A percentile compares a stretch with the other conserved stretches of the same genome.
phyloP scores from a whole-genome alignment of 2,329 filamentous ascomycete species.

The Scopulariopsis brevicaulis region DNA sequence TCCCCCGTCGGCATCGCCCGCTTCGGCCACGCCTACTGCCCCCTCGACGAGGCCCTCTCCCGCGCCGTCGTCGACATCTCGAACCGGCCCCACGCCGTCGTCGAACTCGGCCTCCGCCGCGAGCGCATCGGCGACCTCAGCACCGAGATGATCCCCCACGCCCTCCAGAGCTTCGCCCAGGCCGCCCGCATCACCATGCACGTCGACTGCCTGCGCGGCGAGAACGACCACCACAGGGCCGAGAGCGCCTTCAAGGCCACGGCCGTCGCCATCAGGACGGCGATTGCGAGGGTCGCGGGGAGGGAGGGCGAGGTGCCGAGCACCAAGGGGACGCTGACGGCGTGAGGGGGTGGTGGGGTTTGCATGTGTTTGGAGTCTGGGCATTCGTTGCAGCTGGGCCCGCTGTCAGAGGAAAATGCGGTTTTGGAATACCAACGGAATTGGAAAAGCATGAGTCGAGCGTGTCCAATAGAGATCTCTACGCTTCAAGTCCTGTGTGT shows the following conservation, averaged over 20 bases:
- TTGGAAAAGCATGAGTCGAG: neutral
- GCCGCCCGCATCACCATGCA: slow-evolving; percentile 86
- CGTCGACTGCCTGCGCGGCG: slow-evolving; percentile 80
- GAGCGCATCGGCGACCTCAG: slow-evolving; percentile 92
- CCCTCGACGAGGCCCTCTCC: slow-evolving; percentile 89
- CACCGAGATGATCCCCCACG: slow-evolving; percentile 96
- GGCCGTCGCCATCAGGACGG: slow-evolving; percentile 72
- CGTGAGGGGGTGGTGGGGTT: slow-evolving; percentile 11
- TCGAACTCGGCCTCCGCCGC: slow-evolving; percentile 63
- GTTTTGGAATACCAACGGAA: neutral
- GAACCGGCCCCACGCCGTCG: slow-evolving; percentile 77
- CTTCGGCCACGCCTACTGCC: slow-evolving; percentile 85
- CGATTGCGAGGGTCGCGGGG: slow-evolving; percentile 62
- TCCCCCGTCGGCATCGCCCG: slow-evolving; percentile 71
- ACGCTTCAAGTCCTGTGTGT: neutral
- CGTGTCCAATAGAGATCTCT: neutral
- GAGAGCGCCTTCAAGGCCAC: slow-evolving; percentile 97
- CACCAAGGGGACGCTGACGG: slow-evolving; percentile 82
- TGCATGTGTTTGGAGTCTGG: neutral
- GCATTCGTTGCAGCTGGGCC: neutral
- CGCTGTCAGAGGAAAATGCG: neutral
- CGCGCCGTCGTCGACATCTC: slow-evolving; percentile 91
- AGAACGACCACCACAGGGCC: slow-evolving; percentile 92
- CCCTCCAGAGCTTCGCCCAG: slow-evolving; percentile 87
- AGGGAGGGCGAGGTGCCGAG: slow-evolving; percentile 89